A percentile compares a stretch with the other conserved stretches of the same genome.
Evolutionary conservation across 192 early-diverging fungal genomes (phyloP).

Genomic region (Backusella tarrabulga): DNA sequence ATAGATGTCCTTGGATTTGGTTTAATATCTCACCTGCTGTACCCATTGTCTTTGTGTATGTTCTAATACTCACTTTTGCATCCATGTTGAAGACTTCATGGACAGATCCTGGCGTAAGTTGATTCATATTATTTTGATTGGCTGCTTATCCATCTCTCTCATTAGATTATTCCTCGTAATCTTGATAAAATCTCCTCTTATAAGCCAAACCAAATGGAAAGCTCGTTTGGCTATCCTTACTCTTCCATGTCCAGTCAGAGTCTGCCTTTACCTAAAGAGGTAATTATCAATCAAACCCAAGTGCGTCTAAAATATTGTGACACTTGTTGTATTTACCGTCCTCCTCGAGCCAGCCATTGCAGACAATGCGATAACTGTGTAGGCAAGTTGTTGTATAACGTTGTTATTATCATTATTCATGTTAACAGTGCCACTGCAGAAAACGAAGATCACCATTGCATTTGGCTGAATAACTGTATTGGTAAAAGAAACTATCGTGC

Average conservation of each 20-base stretch:
- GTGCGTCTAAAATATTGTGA: slow-evolving; percentile 86
- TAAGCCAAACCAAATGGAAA: background rate
- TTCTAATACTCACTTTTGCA: slow-evolving; percentile 56
- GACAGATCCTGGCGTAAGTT: slow-evolving; percentile 66
- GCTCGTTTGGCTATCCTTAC: background rate
- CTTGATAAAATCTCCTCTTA: slow-evolving; percentile 55
- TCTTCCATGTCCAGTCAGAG: slow-evolving; percentile 23
- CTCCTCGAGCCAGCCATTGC: slow-evolving; percentile 90
- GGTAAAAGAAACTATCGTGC: slow-evolving; percentile 80
- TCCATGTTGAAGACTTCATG: slow-evolving; percentile 77
- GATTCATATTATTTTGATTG: background rate
- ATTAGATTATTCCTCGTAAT: slow-evolving; percentile 66
- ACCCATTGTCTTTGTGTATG: slow-evolving; percentile 65
- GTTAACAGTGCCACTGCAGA: slow-evolving; percentile 36
- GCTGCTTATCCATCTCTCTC: background rate
- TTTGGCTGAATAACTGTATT: slow-evolving; percentile 95
- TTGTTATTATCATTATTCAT: background rate
- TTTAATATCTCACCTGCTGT: slow-evolving; percentile 53
- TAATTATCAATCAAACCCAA: slow-evolving; percentile 57
- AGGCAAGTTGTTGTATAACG: slow-evolving; percentile 36
- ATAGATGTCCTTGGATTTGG: slow-evolving; percentile 69
- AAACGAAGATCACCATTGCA: slow-evolving; percentile 87
- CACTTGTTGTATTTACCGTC: slow-evolving; percentile 86
- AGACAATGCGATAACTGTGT: slow-evolving; percentile 90
- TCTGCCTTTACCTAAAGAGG: slow-evolving; percentile 46